Percentiles rank a stretch among this genome's conserved stretches.
phyloP scores from a whole-genome alignment of 768 basidiomycete species.

The Lentinula lateritia region DNA sequence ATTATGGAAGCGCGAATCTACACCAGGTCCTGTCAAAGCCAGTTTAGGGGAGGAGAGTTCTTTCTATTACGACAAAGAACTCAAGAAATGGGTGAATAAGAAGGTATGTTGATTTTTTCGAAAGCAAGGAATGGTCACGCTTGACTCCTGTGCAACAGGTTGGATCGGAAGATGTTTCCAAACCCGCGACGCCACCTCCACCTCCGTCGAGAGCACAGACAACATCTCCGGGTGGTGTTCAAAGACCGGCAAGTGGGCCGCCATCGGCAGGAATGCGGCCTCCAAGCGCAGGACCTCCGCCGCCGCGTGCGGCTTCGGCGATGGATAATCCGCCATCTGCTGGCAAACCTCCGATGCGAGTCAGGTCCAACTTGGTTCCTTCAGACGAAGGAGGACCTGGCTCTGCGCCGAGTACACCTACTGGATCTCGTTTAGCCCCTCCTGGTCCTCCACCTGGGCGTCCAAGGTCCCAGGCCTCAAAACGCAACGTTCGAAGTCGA shows the following conservation, averaged over 20 bases:
- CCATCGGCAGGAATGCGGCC: constrained; percentile 13
- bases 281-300: constrained; percentile 28
- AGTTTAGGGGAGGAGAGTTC: constrained; percentile 87
- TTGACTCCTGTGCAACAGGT: constrained; percentile 32
- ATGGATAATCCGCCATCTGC: constrained; percentile 54
- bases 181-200: constrained; percentile 53
- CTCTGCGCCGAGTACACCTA: constrained; percentile 43
- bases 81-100: constrained; percentile 94
- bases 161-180: constrained; percentile 48
- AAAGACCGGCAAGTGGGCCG: constrained; percentile 18
- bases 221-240: constrained; percentile 62
- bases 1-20: constrained; percentile 68
- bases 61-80: constrained; percentile 94
- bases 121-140: constrained; percentile 3
- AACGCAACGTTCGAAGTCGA: constrained; percentile 72
- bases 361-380: constrained; percentile 63
- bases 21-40: constrained; percentile 76
- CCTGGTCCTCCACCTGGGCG: constrained; percentile 46
- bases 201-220: constrained; percentile 87
- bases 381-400: constrained; percentile 32
- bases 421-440: constrained; percentile 39
- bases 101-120: constrained; percentile 44
- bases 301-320: constrained; percentile 55
- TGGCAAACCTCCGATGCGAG: constrained; percentile 45
- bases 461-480: constrained; percentile 58